These are phyloP conservation scores for Cupressus sempervirens DNA, from an alignment of 75 land plant species.

Conservation along the genomic window DNA sequence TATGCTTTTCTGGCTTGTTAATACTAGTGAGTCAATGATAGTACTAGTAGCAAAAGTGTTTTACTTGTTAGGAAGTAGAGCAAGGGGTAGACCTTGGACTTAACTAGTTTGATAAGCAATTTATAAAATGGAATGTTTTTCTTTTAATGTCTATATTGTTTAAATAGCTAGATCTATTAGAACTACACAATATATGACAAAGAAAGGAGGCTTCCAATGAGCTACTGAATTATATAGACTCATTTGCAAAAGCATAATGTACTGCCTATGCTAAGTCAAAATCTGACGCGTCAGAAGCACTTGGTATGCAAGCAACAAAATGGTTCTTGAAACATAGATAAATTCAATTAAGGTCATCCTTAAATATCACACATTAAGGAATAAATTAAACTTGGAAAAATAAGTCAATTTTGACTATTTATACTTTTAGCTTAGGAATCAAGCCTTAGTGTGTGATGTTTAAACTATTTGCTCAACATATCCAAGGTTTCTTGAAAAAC, in stretches of 20 bases:
- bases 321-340: neutral
- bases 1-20: neutral
- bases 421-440: too few relatives aligned
- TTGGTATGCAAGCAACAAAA: too few relatives aligned
- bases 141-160: neutral
- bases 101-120: neutral
- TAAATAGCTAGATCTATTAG: neutral
- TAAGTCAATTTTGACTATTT: too few relatives aligned
- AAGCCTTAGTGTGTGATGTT: too few relatives aligned
- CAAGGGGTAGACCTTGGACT: too few relatives aligned
- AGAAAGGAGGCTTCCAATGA: slow-evolving; percentile 21
- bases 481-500: neutral
- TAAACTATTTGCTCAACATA: neutral
- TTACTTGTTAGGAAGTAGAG: too few relatives aligned
- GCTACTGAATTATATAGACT: slow-evolving; percentile 19
- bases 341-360: too few relatives aligned
- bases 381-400: too few relatives aligned
- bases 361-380: too few relatives aligned
- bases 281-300: neutral
- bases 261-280: neutral
- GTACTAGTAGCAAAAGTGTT: too few relatives aligned
- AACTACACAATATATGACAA: slow-evolving; percentile 12
- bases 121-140: neutral
- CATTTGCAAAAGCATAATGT: slow-evolving; percentile 8
- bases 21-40: neutral